Percentiles rank a stretch among this genome's conserved stretches.
Evolutionary conservation across 1,139 yeast species (phyloP).

Genomic region (Candida gigantensis): DNA sequence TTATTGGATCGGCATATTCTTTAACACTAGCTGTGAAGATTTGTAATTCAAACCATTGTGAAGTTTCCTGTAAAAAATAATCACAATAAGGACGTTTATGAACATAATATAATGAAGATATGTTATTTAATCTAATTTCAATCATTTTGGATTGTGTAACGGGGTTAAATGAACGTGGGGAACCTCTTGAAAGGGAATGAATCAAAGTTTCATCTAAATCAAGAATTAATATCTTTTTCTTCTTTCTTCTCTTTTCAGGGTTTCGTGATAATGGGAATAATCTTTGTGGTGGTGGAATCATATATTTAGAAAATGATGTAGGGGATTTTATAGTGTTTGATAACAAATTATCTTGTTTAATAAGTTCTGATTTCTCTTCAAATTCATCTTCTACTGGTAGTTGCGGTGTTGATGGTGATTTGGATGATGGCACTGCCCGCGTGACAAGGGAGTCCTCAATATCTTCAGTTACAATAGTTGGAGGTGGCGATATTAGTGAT

Average conservation of each 20-base stretch:
- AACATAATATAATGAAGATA: slow-evolving; percentile 83
- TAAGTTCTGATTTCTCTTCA: slow-evolving; percentile 45
- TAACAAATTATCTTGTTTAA: slow-evolving; percentile 38
- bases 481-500: neutral
- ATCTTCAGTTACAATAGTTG: slow-evolving; percentile 2
- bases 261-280: slow-evolving; percentile 45
- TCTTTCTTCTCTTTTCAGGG: slow-evolving; percentile 36
- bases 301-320: slow-evolving; percentile 48
- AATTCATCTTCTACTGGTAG: slow-evolving; percentile 2
- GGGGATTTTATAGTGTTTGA: slow-evolving; percentile 60
- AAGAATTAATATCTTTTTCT: slow-evolving; percentile 68
- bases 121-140: slow-evolving; percentile 71
- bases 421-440: slow-evolving; percentile 4
- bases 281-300: slow-evolving; percentile 51
- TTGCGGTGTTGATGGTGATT: slow-evolving; percentile 1
- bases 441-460: slow-evolving; percentile 14
- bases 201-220: slow-evolving; percentile 94
- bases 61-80: slow-evolving; percentile 71
- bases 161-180: slow-evolving; percentile 47
- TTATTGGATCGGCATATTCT: slow-evolving; percentile 96
- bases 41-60: slow-evolving; percentile 86
- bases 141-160: slow-evolving; percentile 70
- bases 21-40: slow-evolving; percentile 92
- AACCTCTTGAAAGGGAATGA: slow-evolving; percentile 78
- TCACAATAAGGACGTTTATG: slow-evolving; percentile 93